Base-by-base conservation (phyloP, 352 stramenopile genomes). In the Globisporangium iwayamae region DNA sequence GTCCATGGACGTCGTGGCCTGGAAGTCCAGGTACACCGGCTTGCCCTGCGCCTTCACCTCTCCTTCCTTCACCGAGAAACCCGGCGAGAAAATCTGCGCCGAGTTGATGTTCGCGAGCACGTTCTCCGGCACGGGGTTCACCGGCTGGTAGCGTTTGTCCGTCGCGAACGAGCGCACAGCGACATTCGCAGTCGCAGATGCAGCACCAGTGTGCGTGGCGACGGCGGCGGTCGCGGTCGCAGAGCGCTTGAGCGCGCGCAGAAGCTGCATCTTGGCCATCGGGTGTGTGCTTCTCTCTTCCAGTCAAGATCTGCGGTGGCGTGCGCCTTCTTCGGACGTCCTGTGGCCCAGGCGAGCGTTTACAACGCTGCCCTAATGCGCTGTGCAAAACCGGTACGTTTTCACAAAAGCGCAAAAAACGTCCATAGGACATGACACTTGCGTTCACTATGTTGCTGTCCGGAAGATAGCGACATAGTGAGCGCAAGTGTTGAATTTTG, bases 1-100 rank as follows among this genome's bases (percentile, higher is more conserved):
- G 78, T 99, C 98, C 81, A 99, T 87, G 8, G 97, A 96, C 53
- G 97, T 98, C 10, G 98, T 99, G n/a, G 97, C 92, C 71, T 98
- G 94, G 62, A 98, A 91, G 76, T 99, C 96, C 55, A 98, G 66
- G 76, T 98, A 98, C 36, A 90, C 92, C 2, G 95, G 85, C 57
- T 91, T 83, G 56, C 92, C 93, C 32, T 92, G 71, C 5, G 76
- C 68, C 20, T 89, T 81, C 55, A 81, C 72, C 14, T 70, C 73
- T n/a, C 89, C 76, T 57, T 78, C 87, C 14, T 82, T 81, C 48
- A 94, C 72, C 0, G 87, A 79, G 62, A 96, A 96, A 41, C 86
- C 85, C 10, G 85, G 85, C 56, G 87, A 94, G 70, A 94, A 93
- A 67, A 94, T 89, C 67, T 87, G 70, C 56, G 79, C 69, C 48